Evolutionary conservation across 2,329 filamentous ascomycete genomes (phyloP).

Genomic region (Teratosphaeria destructans): DNA sequence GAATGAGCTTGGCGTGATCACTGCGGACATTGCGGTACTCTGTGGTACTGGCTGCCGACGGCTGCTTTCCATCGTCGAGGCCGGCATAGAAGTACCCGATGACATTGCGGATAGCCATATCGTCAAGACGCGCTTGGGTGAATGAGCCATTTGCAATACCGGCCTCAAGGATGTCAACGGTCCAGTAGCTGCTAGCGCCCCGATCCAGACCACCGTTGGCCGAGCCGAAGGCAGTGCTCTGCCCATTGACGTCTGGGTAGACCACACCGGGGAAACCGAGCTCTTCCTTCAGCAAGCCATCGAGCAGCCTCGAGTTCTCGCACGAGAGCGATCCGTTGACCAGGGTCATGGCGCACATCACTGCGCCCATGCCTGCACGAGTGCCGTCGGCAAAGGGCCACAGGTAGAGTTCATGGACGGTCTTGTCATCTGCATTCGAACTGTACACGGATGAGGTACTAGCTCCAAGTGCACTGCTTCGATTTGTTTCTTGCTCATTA

Average conservation of each 20-base stretch:
- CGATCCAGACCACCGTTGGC: neutral
- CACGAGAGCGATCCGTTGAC: conserved; percentile 11
- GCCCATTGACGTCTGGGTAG: neutral
- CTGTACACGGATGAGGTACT: neutral
- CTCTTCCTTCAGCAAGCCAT: neutral
- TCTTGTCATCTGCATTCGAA: neutral
- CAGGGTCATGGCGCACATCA: conserved; percentile 5
- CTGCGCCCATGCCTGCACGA: neutral
- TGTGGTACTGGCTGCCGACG: conserved; percentile 2
- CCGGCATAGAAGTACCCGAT: conserved; percentile 11
- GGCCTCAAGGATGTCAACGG: neutral
- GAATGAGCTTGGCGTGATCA: neutral
- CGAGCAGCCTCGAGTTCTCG: conserved; percentile 3
- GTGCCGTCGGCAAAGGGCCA: neutral
- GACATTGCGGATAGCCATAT: conserved; percentile 3
- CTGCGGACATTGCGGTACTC: neutral
- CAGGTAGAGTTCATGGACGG: neutral
- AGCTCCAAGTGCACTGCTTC: neutral
- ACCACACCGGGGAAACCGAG: neutral
- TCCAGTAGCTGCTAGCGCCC: neutral
- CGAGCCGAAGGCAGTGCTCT: neutral
- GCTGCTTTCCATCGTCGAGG: conserved; percentile 9
- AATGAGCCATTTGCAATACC: neutral
- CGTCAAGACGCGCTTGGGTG: neutral
- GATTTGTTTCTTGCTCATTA: conserved; percentile 36